A percentile compares a stretch with the other conserved stretches of the same genome.
These are phyloP conservation scores for Pseudogymnoascus pannorum DNA, from an alignment of 2,329 filamentous ascomycete species.

Conservation along the genomic window DNA sequence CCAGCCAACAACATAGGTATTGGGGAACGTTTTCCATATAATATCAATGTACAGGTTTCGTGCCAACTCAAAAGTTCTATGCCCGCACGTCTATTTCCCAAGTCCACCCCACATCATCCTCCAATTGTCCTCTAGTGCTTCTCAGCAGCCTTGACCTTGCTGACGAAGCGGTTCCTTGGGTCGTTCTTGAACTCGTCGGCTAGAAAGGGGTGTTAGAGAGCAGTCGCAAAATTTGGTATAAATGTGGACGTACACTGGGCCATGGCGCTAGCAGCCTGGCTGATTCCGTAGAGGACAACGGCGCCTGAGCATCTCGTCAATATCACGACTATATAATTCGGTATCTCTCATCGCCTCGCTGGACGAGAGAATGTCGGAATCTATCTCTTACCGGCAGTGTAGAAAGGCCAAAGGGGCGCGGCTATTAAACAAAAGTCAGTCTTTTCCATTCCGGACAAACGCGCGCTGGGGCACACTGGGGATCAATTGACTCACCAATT, in stretches of 20 bases:
- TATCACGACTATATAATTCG: not conserved
- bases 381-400: slow-evolving; percentile 70
- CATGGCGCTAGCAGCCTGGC: slow-evolving; percentile 70
- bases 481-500: slow-evolving; percentile 57
- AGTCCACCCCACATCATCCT: not conserved
- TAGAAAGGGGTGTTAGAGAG: slow-evolving; percentile 32
- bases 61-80: slow-evolving; percentile 7
- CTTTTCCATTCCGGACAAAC: slow-evolving; percentile 14
- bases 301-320: slow-evolving; percentile 48
- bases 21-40: slow-evolving; percentile 4
- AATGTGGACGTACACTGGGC: slow-evolving; percentile 61
- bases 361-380: not conserved
- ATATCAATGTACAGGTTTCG: slow-evolving; percentile 7
- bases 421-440: slow-evolving; percentile 44
- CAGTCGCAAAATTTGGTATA: slow-evolving; percentile 12
- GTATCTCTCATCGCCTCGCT: not conserved
- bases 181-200: slow-evolving; percentile 97
- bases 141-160: slow-evolving; percentile 25
- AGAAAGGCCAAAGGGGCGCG: slow-evolving; percentile 88
- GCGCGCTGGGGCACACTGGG: slow-evolving; percentile 13
- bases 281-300: slow-evolving; percentile 86
- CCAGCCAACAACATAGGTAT: not conserved
- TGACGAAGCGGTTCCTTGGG: slow-evolving; percentile 68
- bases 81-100: not conserved
- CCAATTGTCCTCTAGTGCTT: slow-evolving; percentile 24